phyloP scores from a whole-genome alignment of 2,329 filamentous ascomycete species.

The Lachnellula suecica region DNA sequence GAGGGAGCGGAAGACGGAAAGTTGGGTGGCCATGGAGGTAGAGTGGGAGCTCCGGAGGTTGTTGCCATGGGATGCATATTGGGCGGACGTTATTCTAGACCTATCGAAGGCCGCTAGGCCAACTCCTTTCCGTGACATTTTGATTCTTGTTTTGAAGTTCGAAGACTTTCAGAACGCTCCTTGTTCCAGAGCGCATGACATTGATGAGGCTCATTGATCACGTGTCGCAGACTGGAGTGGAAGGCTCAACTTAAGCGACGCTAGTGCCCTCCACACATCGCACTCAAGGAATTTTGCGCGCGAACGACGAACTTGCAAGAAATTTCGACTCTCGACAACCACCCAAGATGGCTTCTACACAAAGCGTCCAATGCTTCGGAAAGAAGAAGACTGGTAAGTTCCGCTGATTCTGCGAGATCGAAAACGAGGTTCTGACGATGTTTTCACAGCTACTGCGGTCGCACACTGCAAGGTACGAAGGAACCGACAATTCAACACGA shows the following conservation, averaged over 20 bases:
- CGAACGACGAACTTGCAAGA: neutral
- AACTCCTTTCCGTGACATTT: conserved; percentile 76
- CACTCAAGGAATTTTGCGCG: neutral
- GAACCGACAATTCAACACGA: conserved; percentile 4
- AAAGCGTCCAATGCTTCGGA: conserved; percentile 97
- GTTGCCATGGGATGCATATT: conserved; percentile 87
- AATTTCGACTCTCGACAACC: neutral
- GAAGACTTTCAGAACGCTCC: neutral
- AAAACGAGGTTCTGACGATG: conserved; percentile 34
- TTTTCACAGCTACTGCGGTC: conserved; percentile 61
- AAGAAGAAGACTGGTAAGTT: conserved; percentile 74
- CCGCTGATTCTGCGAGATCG: conserved; percentile 1
- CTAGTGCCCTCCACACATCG: too few species aligned
- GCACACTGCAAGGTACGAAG: conserved; percentile 73
- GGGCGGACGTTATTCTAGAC: conserved; percentile 78
- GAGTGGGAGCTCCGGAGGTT: conserved; percentile 83
- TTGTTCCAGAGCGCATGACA: neutral
- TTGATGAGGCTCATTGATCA: neutral
- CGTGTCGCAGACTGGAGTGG: neutral
- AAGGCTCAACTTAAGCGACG: neutral
- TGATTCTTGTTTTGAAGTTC: neutral
- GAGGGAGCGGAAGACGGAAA: conserved; percentile 92
- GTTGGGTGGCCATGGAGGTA: conserved; percentile 84
- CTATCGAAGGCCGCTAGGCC: conserved; percentile 90
- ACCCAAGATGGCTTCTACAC: conserved; percentile 55